Conservation (phyloP, 192 early-diverging fungal genomes). For the Coemansia sp. region DNA sequence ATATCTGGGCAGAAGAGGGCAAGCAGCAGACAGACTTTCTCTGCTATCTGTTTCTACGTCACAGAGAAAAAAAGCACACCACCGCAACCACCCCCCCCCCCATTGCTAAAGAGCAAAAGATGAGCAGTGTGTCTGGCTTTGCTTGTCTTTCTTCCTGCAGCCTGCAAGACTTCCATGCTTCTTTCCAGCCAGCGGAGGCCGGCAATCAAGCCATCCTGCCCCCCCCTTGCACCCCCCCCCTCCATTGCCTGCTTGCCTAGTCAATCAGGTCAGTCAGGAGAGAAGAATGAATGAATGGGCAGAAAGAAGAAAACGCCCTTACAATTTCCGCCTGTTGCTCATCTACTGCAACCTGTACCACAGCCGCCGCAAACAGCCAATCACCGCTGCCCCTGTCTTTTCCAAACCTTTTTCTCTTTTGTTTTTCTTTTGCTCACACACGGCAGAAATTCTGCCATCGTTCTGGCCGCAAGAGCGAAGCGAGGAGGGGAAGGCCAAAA, state of each 20-base stretch:
- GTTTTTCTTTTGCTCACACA: neutral
- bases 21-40: too few species aligned
- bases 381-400: neutral
- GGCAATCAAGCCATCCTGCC: neutral
- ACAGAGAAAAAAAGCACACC: neutral
- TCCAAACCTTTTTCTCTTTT: neutral
- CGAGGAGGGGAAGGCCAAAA: neutral
- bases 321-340: neutral
- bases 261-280: neutral
- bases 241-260: neutral
- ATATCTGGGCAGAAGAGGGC: neutral
- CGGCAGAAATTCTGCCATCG: neutral
- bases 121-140: neutral
- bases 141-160: neutral
- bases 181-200: neutral
- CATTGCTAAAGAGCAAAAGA: neutral
- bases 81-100: neutral
- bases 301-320: slow-evolving; percentile 3
- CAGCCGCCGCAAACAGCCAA: slow-evolving; percentile 1
- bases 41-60: neutral
- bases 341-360: slow-evolving; percentile 2
- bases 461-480: neutral
- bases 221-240: slow-evolving; percentile 6
- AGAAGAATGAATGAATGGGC: neutral
- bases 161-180: neutral